Evolutionary conservation across 2,329 filamentous ascomycete species (phyloP).

Genomic region (Aspergillus spinulosporus): DNA sequence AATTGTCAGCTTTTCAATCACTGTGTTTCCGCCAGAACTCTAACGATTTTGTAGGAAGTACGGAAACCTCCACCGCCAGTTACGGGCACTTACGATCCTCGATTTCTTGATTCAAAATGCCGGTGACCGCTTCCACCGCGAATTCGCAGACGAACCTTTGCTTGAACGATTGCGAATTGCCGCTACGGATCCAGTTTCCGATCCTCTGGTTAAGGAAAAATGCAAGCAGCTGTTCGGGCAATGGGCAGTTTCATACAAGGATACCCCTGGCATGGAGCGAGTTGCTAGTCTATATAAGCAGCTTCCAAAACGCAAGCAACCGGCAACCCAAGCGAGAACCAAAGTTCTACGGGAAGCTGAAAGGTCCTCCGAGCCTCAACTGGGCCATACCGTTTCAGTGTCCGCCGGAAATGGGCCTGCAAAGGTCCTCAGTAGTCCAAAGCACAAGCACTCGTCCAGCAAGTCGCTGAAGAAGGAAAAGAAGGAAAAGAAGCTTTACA

Average conservation of each 20-base stretch:
- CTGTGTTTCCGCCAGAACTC: not conserved
- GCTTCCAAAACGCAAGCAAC: constrained; percentile 67
- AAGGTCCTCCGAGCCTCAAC: constrained; percentile 38
- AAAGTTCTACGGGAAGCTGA: constrained; percentile 81
- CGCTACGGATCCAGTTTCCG: constrained; percentile 79
- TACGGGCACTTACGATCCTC: constrained; percentile 82
- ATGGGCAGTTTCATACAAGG: constrained; percentile 82
- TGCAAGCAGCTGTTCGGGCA: constrained; percentile 82
- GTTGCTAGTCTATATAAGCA: constrained; percentile 77
- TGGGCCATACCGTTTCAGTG: constrained; percentile 44
- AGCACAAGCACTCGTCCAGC: constrained; percentile 40
- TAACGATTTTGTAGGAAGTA: constrained; percentile 66
- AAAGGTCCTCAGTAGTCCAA: constrained; percentile 39
- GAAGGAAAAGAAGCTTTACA: constrained; percentile 50
- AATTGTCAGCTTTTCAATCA: constrained; percentile 60
- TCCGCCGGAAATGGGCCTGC: constrained; percentile 40
- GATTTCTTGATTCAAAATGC: constrained; percentile 96
- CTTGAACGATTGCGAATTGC: constrained; percentile 88
- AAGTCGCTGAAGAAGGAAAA: constrained; percentile 45
- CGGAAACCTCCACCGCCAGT: constrained; percentile 87
- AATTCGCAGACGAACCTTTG: constrained; percentile 86
- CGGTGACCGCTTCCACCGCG: constrained; percentile 79
- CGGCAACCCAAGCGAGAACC: constrained; percentile 73
- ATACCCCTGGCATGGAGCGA: constrained; percentile 73
- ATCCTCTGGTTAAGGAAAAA: constrained; percentile 82